phyloP scores from a whole-genome alignment of 2,329 filamentous ascomycete genomes.

The Blastomyces silverae region DNA sequence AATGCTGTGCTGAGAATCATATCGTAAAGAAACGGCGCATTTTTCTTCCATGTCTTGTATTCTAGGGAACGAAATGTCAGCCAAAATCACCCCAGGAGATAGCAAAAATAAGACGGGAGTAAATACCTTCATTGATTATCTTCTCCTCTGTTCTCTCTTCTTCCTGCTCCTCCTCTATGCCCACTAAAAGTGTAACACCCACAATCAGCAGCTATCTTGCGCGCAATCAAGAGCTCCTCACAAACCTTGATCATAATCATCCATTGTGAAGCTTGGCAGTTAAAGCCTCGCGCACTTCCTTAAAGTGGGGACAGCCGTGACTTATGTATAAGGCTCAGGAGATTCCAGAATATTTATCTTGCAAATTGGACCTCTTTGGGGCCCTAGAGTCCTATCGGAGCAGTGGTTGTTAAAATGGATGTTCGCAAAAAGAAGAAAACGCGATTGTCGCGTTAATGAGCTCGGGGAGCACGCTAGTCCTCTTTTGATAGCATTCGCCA shows the following conservation, averaged over 20 bases:
- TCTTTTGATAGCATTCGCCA: background rate
- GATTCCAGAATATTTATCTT: background rate
- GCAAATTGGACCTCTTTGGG: background rate
- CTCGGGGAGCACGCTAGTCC: slow-evolving; percentile 3
- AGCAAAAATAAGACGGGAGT: background rate
- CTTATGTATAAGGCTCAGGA: background rate
- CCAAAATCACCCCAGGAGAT: background rate
- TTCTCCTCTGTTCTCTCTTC: slow-evolving; percentile 75
- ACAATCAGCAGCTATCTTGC: slow-evolving; percentile 12
- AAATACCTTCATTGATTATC: slow-evolving; percentile 80
- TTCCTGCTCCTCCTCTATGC: slow-evolving; percentile 49
- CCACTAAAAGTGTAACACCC: slow-evolving; percentile 15
- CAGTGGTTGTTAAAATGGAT: background rate
- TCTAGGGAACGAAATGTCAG: slow-evolving; percentile 48
- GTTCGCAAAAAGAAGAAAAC: background rate
- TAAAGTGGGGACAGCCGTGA: too few species aligned
- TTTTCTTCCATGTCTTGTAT: slow-evolving; percentile 99
- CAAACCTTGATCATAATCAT: slow-evolving; percentile 17
- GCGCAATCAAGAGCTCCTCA: slow-evolving; percentile 21
- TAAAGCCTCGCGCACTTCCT: background rate
- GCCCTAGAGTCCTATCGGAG: background rate
- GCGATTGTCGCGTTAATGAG: slow-evolving; percentile 16
- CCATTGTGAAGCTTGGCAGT: slow-evolving; percentile 11
- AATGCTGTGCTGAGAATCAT: slow-evolving; percentile 92
- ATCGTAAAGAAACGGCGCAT: slow-evolving; percentile 95